Conservation (phyloP, 163 green algal species). For the Prototheca cutis region DNA sequence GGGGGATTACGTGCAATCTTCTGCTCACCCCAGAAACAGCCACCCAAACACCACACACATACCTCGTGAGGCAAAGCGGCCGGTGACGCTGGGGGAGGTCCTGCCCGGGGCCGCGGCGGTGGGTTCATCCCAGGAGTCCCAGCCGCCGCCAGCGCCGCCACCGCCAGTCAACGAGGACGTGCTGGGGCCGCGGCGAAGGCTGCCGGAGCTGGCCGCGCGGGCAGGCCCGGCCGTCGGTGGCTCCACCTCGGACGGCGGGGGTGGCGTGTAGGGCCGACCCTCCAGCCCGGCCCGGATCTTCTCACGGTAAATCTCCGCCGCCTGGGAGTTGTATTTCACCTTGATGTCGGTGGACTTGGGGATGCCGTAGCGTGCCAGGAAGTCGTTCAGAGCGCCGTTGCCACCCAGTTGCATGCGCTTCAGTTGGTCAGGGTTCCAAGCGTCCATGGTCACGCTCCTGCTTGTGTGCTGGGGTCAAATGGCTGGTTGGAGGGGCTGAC, state of each 20-base stretch:
- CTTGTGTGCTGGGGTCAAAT: no score
- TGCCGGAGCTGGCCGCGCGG: background rate
- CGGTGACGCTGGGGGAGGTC: background rate
- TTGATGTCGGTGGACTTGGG: slow-evolving; percentile 76
- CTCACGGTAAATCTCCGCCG: slow-evolving; percentile 72
- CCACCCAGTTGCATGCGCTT: slow-evolving; percentile 91
- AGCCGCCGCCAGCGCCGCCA: slow-evolving; percentile 4
- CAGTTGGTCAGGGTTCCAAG: slow-evolving; percentile 87
- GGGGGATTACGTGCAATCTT: no score
- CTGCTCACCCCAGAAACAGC: no score
- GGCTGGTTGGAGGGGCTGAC: no score
- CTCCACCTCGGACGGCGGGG: slow-evolving; percentile 38
- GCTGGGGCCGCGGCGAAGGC: background rate
- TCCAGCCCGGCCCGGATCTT: slow-evolving; percentile 75
- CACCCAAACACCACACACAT: no score
- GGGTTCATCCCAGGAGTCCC: background rate
- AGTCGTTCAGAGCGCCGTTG: slow-evolving; percentile 84
- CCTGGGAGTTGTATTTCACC: slow-evolving; percentile 88
- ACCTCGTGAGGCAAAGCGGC: no score
- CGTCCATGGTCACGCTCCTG: slow-evolving; percentile 96
- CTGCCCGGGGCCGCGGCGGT: background rate
- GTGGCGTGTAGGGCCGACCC: slow-evolving; percentile 58
- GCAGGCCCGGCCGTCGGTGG: slow-evolving; percentile 1
- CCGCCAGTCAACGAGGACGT: background rate
- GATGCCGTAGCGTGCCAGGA: slow-evolving; percentile 85